A percentile compares a stretch with the other conserved stretches of the same genome.
phyloP scores from a whole-genome alignment of 108 stramenopile species.

The Cyclotella atomus region DNA sequence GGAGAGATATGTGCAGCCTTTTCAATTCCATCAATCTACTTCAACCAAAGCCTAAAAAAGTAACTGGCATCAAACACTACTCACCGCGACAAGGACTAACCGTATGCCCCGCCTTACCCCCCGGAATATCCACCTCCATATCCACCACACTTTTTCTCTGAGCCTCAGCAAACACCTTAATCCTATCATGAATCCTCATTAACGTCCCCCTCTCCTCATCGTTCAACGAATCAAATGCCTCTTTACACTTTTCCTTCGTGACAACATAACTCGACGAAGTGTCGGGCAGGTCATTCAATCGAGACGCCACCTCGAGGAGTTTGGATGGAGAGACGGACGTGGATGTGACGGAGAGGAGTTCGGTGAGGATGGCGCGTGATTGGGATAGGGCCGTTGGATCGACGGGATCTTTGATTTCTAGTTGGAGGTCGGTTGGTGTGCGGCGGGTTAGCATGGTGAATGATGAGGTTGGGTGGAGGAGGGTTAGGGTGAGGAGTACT shows the following conservation, averaged over 20 bases:
- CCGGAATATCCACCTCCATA: conserved; percentile 92
- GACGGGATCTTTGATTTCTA: conserved; percentile 91
- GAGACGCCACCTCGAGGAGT: conserved; percentile 66
- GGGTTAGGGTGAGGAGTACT: too few species aligned
- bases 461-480: neutral
- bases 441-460: conserved; percentile 61
- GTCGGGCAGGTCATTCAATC: conserved; percentile 68
- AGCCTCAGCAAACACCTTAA: conserved; percentile 89
- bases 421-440: conserved; percentile 64
- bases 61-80: conserved; percentile 11
- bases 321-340: conserved; percentile 30
- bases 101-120: conserved; percentile 95
- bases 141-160: conserved; percentile 88
- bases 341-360: conserved; percentile 44
- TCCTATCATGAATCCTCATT: conserved; percentile 77
- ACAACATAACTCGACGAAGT: conserved; percentile 53
- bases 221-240: conserved; percentile 68
- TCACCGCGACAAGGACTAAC: conserved; percentile 88
- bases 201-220: conserved; percentile 70
- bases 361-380: conserved; percentile 78
- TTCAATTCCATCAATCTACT: too few species aligned
- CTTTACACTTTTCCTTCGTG: conserved; percentile 58
- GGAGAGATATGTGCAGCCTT: too few species aligned
- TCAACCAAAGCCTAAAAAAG: too few species aligned
- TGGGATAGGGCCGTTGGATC: conserved; percentile 81